phyloP scores from a whole-genome alignment of 139 green algal species.

The Auxenochlorella protothecoides region DNA sequence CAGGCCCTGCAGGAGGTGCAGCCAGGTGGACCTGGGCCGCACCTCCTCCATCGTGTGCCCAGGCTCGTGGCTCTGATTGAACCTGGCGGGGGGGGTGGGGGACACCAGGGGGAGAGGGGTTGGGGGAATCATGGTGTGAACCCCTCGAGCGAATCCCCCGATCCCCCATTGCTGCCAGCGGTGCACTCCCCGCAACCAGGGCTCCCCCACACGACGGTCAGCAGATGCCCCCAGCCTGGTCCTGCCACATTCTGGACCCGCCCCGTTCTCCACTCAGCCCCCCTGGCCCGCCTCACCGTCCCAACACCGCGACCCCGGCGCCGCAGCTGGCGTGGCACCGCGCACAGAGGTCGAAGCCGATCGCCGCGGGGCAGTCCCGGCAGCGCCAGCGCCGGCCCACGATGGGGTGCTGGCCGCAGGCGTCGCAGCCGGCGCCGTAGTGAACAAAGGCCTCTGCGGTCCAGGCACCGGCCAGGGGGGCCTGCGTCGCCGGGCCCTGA shows the following conservation, averaged over 20 bases:
- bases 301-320: background rate
- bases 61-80: conserved; percentile 34
- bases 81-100: conserved; percentile 12
- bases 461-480: no score
- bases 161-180: no score
- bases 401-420: conserved; percentile 35
- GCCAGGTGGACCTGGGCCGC: conserved; percentile 3
- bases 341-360: conserved; percentile 41
- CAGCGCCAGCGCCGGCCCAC: conserved; percentile 24
- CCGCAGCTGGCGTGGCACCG: conserved; percentile 7
- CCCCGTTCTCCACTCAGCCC: no score
- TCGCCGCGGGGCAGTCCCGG: conserved; percentile 17
- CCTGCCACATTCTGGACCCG: no score
- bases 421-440: conserved; percentile 26
- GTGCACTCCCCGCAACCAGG: no score
- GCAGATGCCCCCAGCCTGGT: no score
- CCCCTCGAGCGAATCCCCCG: no score
- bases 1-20: conserved; percentile 37
- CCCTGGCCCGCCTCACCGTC: no score
- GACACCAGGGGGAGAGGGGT: no score
- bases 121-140: no score
- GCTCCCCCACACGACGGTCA: no score
- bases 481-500: no score
- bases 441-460: background rate
- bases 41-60: conserved; percentile 28